These are phyloP conservation scores for Berkeleyomyces rouxiae DNA, from an alignment of 2,329 filamentous ascomycete genomes.

Conservation along the genomic window DNA sequence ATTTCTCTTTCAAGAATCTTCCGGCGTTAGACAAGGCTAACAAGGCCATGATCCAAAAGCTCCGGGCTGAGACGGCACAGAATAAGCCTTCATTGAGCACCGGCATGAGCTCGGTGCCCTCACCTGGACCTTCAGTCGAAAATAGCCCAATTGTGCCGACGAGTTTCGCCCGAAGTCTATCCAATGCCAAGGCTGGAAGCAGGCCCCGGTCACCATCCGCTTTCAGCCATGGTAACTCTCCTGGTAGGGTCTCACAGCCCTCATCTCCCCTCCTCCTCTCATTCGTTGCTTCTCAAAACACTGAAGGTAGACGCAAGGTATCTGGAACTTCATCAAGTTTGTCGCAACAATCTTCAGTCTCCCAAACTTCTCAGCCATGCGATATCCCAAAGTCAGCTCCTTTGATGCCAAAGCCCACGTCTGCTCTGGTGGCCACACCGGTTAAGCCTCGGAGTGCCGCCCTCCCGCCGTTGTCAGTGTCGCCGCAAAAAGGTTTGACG, in stretches of 20 bases:
- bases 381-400: slow-evolving; percentile 22
- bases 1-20: slow-evolving; percentile 92
- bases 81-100: slow-evolving; percentile 35
- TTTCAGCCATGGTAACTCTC: slow-evolving; percentile 57
- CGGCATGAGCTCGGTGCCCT: slow-evolving; percentile 22
- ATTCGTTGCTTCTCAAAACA: slow-evolving; percentile 71
- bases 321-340: slow-evolving; percentile 77
- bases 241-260: slow-evolving; percentile 31
- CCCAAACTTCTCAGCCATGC: slow-evolving; percentile 1
- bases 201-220: slow-evolving; percentile 77
- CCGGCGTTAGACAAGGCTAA: slow-evolving; percentile 95
- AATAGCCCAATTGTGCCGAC: slow-evolving; percentile 70
- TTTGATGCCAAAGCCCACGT: slow-evolving; percentile 43
- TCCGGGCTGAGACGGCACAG: slow-evolving; percentile 77
- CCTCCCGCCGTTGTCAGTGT: slow-evolving; percentile 34
- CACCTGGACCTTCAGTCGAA: slow-evolving; percentile 56
- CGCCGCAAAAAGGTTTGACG: slow-evolving; percentile 45
- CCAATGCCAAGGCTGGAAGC: slow-evolving; percentile 60
- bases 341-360: slow-evolving; percentile 51
- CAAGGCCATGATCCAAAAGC: slow-evolving; percentile 94
- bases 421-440: slow-evolving; percentile 37
- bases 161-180: slow-evolving; percentile 66
- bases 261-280: slow-evolving; percentile 91
- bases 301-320: slow-evolving; percentile 69
- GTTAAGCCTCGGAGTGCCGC: slow-evolving; percentile 38